Conservation (phyloP, 345 rosid species). For the Eucalyptus tenuipes region DNA sequence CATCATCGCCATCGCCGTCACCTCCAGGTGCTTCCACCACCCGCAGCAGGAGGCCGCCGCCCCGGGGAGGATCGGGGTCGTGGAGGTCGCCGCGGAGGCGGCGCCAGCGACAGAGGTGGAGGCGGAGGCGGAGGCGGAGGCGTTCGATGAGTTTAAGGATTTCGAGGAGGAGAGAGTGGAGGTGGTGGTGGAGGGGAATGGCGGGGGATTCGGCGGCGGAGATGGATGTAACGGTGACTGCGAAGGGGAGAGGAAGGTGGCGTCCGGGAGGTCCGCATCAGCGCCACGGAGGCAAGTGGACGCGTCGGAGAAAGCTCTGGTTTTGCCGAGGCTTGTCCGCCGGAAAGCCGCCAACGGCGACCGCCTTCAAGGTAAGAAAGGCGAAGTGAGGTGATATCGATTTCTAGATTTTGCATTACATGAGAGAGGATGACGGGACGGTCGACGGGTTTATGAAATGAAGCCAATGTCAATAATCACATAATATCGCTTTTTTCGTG, state of each 20-base stretch:
- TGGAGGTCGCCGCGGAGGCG: background rate
- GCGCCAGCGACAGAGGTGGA: rapidly evolving
- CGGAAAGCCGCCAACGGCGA: constrained; percentile 10
- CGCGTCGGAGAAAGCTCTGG: constrained; percentile 27
- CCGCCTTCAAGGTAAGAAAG: background rate
- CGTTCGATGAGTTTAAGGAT: background rate
- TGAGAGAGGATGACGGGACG: background rate
- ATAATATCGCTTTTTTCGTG: background rate
- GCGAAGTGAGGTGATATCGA: rapidly evolving
- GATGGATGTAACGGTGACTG: background rate
- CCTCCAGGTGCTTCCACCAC: constrained; percentile 17
- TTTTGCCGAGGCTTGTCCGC: constrained; percentile 26
- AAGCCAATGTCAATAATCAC: background rate
- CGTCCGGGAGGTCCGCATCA: constrained; percentile 1
- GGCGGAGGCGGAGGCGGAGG: no score
- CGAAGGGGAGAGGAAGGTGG: constrained; percentile 4
- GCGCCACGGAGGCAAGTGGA: constrained; percentile 4
- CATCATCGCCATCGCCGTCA: constrained; percentile 38
- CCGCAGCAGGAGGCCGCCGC: background rate
- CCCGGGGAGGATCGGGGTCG: background rate
- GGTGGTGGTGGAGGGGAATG: background rate
- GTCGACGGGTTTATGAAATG: background rate
- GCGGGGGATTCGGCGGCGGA: background rate
- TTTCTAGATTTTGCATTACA: background rate
- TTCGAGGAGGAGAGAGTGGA: background rate